Conservation (phyloP, 2,329 filamentous ascomycete species). For the Triangularia setosa region DNA sequence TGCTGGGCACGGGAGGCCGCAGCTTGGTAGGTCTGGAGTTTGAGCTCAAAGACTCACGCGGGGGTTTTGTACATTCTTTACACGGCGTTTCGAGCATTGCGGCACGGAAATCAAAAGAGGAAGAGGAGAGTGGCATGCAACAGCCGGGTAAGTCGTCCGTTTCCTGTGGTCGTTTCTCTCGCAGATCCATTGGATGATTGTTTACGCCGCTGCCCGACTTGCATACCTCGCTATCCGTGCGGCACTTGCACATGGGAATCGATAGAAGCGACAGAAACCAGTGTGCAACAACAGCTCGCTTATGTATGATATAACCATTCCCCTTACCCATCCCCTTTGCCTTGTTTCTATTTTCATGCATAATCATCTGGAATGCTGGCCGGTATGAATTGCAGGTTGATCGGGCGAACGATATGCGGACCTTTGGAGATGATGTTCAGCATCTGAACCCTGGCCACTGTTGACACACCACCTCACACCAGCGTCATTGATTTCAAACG, state of each 20-base stretch:
- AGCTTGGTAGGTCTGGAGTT: background rate
- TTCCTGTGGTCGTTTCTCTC: background rate
- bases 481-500: background rate
- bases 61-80: background rate
- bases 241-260: background rate
- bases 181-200: background rate
- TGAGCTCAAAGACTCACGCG: background rate
- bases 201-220: background rate
- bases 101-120: background rate
- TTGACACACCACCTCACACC: background rate
- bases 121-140: background rate
- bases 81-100: background rate
- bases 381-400: background rate
- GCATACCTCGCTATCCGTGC: background rate
- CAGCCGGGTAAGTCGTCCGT: background rate
- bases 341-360: background rate
- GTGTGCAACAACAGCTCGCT: background rate
- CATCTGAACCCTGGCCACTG: background rate
- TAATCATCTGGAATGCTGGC: no score
- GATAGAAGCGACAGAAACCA: background rate
- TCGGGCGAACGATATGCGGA: background rate
- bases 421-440: background rate
- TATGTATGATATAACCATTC: background rate
- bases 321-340: background rate
- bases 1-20: background rate